Base-by-base conservation (phyloP, 2,329 filamentous ascomycete genomes). In the Byssothecium circinans region DNA sequence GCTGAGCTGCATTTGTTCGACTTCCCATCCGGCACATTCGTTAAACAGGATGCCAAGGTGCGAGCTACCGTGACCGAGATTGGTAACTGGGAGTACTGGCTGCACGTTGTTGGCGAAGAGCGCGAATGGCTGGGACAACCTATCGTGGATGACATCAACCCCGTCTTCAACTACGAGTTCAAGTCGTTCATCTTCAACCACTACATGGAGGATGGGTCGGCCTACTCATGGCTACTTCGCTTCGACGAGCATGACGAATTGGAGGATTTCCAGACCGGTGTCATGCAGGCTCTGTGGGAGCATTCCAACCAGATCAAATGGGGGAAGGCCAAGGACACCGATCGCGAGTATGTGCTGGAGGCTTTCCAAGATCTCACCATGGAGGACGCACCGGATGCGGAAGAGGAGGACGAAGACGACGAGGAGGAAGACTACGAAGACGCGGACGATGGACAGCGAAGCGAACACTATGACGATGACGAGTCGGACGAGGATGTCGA, bases 161-260 rank as follows among this genome's bases (percentile, higher is more conserved):
- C 94, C 0, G 91, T 99, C 17, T 99, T 97, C 78, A 97, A 97
- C 74, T 97, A 96, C 58, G 94, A 99, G 70, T 97, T 92, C 62
- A 79, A 96, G n/a, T 97, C 92, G 0, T 97, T 97, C 69, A 96
- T 99, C 64, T 99, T 99, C 81, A 99, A 99, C 65, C 91, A 96
- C 68, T 97, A 96, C 69, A 82, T 87, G 12, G 81, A 86, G 29
- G 89, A 96, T 70, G 90, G 91, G 2, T 88, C 88, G 1, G 92
- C 94, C 4, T 95, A 91, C 70, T 99, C 94, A 1, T 99, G 94
- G 92, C 81, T 99, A 12, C 77, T 99, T 29, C 86, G 91, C 12
- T 99, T 99, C 76, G 89, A 87, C 62, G 88, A 96, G 57, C 87
- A 91, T 59, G 76, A 83, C 17, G 85, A 86, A 0, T 79, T 95